Percentiles rank a stretch among this genome's conserved stretches.
Evolutionary conservation across 805 yeast species (phyloP).

Genomic region (Myxozyma sirexii): DNA sequence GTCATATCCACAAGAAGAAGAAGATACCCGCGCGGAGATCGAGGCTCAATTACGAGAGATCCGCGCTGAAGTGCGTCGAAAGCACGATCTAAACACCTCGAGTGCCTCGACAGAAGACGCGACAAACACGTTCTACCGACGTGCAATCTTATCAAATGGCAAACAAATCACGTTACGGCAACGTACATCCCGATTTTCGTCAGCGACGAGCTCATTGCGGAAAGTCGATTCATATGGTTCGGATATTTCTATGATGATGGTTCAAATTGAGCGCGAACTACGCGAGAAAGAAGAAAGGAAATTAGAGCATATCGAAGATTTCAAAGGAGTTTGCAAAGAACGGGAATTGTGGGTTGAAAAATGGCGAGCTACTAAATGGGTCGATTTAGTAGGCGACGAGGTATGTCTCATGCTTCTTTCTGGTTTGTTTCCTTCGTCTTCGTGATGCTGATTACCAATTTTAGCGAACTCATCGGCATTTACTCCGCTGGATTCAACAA

Average conservation of each 20-base stretch:
- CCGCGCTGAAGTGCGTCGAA: background rate
- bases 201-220: background rate
- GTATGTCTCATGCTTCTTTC: conserved; percentile 3
- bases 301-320: background rate
- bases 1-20: background rate
- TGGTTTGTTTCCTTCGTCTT: too few species aligned
- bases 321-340: background rate
- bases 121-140: conserved; percentile 12
- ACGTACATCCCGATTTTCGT: conserved; percentile 7
- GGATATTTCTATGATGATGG: conserved; percentile 19
- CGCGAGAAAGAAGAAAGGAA: background rate
- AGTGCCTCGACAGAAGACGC: background rate
- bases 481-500: conserved; percentile 64
- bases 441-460: too few species aligned
- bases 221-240: conserved; percentile 17
- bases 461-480: conserved; percentile 54
- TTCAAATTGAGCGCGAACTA: conserved; percentile 20
- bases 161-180: conserved; percentile 6
- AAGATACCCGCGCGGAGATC: background rate
- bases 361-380: conserved; percentile 64
- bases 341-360: conserved; percentile 55
- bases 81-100: background rate
- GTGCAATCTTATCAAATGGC: conserved; percentile 14
- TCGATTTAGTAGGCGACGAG: conserved; percentile 73
- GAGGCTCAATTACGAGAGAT: background rate